Evolutionary conservation across 2,329 filamentous ascomycete genomes (phyloP).

Genomic region (Mycosphaerelloides madeirae): DNA sequence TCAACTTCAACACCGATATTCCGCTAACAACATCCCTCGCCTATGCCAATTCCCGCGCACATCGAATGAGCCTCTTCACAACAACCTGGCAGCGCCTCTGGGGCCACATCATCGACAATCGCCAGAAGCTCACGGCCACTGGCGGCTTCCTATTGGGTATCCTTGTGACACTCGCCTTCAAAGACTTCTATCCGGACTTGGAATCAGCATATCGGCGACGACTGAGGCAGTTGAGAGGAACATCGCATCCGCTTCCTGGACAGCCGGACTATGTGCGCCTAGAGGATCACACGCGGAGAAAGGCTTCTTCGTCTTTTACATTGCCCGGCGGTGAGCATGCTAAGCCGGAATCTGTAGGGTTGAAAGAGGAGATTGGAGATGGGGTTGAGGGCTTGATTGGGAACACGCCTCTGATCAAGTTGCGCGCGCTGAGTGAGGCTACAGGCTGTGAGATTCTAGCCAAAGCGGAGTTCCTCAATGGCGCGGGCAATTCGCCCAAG

Average conservation of each 20-base stretch:
- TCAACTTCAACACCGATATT: no score
- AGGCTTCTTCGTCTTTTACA: constrained; percentile 6
- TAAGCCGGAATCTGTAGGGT: background rate
- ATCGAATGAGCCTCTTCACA: constrained; percentile 19
- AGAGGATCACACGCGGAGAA: constrained; percentile 27
- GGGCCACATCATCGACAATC: constrained; percentile 30
- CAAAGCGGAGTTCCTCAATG: constrained; percentile 95
- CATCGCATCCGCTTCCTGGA: constrained; percentile 23
- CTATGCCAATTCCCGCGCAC: no score
- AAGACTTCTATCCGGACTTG: constrained; percentile 73
- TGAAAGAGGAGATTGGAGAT: constrained; percentile 52
- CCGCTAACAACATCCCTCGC: no score
- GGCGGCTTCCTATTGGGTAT: constrained; percentile 67
- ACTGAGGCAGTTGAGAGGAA: constrained; percentile 22
- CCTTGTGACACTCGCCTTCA: constrained; percentile 69
- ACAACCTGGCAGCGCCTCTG: constrained; percentile 26
- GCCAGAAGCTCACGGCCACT: constrained; percentile 30
- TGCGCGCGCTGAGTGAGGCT: constrained; percentile 77
- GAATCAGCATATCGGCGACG: constrained; percentile 58
- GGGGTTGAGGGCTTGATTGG: constrained; percentile 92
- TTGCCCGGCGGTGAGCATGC: constrained; percentile 6
- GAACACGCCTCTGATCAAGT: constrained; percentile 81
- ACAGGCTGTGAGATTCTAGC: constrained; percentile 87
- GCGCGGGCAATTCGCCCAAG: constrained; percentile 88
- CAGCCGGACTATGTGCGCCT: constrained; percentile 28